Percentiles rank a stretch among this genome's conserved stretches.
Evolutionary conservation across 176 grass and related monocot species (phyloP).

Genomic region (Oryza officinalis): DNA sequence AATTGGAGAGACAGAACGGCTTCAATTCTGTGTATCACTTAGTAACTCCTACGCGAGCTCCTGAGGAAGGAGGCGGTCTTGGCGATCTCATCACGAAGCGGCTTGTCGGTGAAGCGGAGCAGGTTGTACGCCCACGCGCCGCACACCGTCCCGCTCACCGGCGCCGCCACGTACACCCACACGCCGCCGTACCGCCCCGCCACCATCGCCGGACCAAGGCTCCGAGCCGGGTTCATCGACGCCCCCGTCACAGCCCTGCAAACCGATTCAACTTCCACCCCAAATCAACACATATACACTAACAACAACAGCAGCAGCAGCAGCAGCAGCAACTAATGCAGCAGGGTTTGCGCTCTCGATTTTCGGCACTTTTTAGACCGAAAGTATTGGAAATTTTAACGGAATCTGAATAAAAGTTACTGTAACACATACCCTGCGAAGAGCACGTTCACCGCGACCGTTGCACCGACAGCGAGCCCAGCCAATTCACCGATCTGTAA

Average conservation of each 20-base stretch:
- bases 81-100: conserved; percentile 40
- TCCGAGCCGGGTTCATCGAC: conserved; percentile 70
- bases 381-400: too few relatives aligned
- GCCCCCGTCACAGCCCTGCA: conserved; percentile 55
- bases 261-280: not conserved
- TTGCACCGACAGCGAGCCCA: conserved; percentile 75
- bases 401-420: too few relatives aligned
- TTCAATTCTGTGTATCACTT: not conserved
- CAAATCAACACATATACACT: not conserved
- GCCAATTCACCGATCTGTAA: conserved; percentile 75
- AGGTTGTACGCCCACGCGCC: conserved; percentile 61
- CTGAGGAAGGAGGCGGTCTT: conserved; percentile 44
- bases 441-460: conserved; percentile 65
- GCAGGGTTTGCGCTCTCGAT: too few relatives aligned
- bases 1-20: too few relatives aligned
- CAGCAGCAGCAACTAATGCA: too few relatives aligned
- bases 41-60: not conserved
- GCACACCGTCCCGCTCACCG: conserved; percentile 30
- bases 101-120: conserved; percentile 52
- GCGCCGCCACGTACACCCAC: conserved; percentile 56
- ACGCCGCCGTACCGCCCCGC: conserved; percentile 30
- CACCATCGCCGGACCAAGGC: conserved; percentile 55
- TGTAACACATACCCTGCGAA: conserved; percentile 46
- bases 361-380: too few relatives aligned
- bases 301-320: not conserved